These are phyloP conservation scores for Globisporangium lucens DNA, from an alignment of 352 stramenopile genomes.

Conservation along the genomic window DNA sequence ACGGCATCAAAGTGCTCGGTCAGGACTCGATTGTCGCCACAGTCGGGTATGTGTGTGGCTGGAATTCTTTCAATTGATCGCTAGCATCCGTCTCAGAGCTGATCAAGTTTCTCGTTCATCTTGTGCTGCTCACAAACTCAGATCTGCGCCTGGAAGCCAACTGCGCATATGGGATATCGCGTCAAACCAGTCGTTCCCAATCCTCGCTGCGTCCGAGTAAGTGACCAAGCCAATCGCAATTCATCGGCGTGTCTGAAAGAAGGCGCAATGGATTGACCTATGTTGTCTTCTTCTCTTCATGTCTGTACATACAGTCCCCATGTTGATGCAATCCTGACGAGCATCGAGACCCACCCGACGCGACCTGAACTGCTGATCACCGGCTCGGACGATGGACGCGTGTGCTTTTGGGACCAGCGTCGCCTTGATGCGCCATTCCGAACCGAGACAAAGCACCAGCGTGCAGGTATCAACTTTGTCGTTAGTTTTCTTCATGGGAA, in stretches of 20 bases:
- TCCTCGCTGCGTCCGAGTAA: slow-evolving; percentile 55
- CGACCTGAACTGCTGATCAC: slow-evolving; percentile 75
- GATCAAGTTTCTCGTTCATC: background rate
- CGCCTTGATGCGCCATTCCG: slow-evolving; percentile 64
- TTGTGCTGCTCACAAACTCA: slow-evolving; percentile 6
- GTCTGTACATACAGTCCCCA: slow-evolving; percentile 25
- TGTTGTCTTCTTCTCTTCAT: background rate
- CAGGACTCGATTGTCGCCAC: slow-evolving; percentile 64
- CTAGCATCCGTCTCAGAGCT: background rate
- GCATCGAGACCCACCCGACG: slow-evolving; percentile 72
- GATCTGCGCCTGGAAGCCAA: slow-evolving; percentile 50
- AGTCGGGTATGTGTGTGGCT: slow-evolving; percentile 37
- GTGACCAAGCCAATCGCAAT: slow-evolving; percentile 10
- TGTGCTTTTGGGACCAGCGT: slow-evolving; percentile 76
- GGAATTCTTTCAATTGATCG: background rate
- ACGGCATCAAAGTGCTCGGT: slow-evolving; percentile 72
- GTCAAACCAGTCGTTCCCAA: slow-evolving; percentile 51
- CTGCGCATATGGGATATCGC: slow-evolving; percentile 76
- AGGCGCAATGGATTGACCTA: background rate
- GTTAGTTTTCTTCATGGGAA: background rate
- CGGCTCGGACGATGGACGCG: slow-evolving; percentile 56
- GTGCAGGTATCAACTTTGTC: slow-evolving; percentile 29
- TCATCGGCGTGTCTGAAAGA: background rate
- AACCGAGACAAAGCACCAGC: slow-evolving; percentile 60
- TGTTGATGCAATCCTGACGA: slow-evolving; percentile 40